phyloP scores from a whole-genome alignment of 2,329 filamentous ascomycete genomes.

The Thielaviopsis populi region DNA sequence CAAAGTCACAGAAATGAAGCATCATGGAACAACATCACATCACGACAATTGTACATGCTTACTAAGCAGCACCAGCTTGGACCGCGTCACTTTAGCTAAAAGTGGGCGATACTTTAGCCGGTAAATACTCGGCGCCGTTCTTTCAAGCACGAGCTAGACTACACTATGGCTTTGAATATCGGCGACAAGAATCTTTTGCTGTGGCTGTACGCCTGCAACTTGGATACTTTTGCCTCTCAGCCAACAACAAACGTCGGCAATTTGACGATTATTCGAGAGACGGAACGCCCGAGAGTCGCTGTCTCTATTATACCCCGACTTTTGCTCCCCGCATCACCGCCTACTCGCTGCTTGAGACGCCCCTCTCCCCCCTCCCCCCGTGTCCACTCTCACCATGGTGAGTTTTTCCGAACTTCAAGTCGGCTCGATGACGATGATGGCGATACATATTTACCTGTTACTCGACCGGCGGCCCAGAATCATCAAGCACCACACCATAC shows the following conservation, averaged over 20 bases:
- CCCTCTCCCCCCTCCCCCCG: no score
- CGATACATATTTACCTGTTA: not conserved
- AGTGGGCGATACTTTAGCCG: not conserved
- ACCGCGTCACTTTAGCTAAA: not conserved
- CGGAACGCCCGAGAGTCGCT: not conserved
- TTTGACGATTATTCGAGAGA: not conserved
- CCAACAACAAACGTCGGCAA: not conserved
- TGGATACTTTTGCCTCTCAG: not conserved
- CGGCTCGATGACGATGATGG: not conserved
- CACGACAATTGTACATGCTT: no score
- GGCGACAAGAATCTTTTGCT: slow-evolving; percentile 4
- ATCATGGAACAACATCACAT: no score
- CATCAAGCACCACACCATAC: not conserved
- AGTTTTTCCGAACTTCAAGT: not conserved
- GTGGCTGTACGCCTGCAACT: not conserved
- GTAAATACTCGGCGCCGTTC: not conserved
- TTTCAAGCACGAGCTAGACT: not conserved
- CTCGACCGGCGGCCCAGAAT: not conserved
- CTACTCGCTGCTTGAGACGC: not conserved
- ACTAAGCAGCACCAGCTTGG: not conserved
- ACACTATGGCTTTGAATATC: not conserved
- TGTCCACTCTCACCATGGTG: slow-evolving; percentile 7
- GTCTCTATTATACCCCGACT: not conserved
- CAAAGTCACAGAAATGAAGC: no score
- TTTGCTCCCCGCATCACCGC: not conserved